Conservation (phyloP, 2,329 filamentous ascomycete genomes). For the Botrytis byssoidea region DNA sequence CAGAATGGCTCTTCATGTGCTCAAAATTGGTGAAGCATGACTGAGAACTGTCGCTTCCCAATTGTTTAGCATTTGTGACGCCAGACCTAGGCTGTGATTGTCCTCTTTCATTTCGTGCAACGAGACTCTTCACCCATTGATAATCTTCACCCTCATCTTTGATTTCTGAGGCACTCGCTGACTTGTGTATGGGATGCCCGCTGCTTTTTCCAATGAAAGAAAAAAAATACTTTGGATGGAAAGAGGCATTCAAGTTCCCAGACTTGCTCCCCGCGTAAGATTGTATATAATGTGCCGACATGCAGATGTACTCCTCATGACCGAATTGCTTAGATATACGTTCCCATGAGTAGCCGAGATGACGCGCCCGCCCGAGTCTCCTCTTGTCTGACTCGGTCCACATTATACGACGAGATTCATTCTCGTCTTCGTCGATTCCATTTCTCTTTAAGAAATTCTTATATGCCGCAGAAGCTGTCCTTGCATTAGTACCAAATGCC, state of each 20-base stretch:
- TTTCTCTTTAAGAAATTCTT: neutral
- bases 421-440: neutral
- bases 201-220: neutral
- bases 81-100: neutral
- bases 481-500: conserved; percentile 3
- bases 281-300: conserved; percentile 9
- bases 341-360: conserved; percentile 8
- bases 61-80: neutral
- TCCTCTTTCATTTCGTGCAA: neutral
- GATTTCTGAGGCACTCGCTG: neutral
- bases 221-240: conserved; percentile 1
- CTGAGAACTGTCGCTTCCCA: neutral
- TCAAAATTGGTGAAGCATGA: neutral
- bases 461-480: neutral
- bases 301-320: neutral
- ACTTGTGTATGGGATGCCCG: neutral
- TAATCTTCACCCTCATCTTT: neutral
- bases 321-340: neutral
- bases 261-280: neutral
- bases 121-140: neutral
- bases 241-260: neutral
- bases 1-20: neutral
- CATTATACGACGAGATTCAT: neutral
- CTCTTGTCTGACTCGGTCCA: neutral
- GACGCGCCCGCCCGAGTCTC: neutral